Evolutionary conservation across 495 filamentous ascomycete species (phyloP).

Genomic region (Neurospora hispaniola): DNA sequence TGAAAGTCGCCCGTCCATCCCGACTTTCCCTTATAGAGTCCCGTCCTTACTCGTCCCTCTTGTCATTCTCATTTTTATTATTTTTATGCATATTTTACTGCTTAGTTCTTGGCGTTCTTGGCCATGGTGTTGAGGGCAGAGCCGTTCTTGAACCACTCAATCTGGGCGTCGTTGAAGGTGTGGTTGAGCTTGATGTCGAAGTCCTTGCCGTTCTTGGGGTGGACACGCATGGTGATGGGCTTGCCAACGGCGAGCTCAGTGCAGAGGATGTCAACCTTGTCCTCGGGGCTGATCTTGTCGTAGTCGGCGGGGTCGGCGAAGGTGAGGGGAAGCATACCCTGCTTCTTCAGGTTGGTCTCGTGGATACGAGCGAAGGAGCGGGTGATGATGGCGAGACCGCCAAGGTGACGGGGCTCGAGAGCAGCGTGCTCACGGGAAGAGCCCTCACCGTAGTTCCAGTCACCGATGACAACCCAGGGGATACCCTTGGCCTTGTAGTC

Average conservation of each 20-base stretch:
- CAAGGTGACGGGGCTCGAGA: constrained; percentile 93
- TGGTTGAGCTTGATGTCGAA: constrained; percentile 81
- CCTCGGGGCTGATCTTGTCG: constrained; percentile 88
- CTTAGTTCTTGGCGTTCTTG: constrained; percentile 38
- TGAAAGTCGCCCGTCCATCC: constrained; percentile 16
- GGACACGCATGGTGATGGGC: constrained; percentile 83
- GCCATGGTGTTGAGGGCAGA: constrained; percentile 98
- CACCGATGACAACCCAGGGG: constrained; percentile 95
- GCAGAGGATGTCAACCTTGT: constrained; percentile 82
- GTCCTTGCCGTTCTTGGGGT: constrained; percentile 69
- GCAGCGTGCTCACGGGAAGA: constrained; percentile 96
- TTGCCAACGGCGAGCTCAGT: constrained; percentile 89
- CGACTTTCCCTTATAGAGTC: constrained; percentile 5
- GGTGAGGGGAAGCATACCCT: constrained; percentile 97
- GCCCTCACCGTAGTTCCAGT: constrained; percentile 99
- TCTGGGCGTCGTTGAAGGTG: constrained; percentile 95
- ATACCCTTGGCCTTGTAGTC: constrained; percentile 97
- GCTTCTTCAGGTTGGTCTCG: constrained; percentile 99
- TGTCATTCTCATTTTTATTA: constrained; percentile 10
- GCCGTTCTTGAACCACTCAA: constrained; percentile 97
- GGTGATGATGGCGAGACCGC: constrained; percentile 94
- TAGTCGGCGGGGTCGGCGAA: constrained; percentile 94
- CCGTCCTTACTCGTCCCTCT: constrained; percentile 4
- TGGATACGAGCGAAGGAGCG: constrained; percentile 97
- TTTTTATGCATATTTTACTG: constrained; percentile 10